Evolutionary conservation across 2,329 filamentous ascomycete genomes (phyloP).

Genomic region (Fusarium robinianum): DNA sequence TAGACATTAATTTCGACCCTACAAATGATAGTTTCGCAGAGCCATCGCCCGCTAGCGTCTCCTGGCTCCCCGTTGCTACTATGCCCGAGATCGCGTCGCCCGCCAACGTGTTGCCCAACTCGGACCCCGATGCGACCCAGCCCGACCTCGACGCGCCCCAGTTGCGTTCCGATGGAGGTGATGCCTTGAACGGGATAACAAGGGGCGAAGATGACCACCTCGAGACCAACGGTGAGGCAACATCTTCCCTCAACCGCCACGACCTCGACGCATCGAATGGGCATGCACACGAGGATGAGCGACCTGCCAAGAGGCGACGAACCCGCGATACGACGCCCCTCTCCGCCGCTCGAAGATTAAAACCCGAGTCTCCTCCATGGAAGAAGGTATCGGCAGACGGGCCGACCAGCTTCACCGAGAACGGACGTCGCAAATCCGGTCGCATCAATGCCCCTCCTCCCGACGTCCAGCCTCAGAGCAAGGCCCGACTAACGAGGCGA

Average conservation of each 20-base stretch:
- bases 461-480: conserved; percentile 54
- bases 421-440: conserved; percentile 70
- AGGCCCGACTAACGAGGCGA: conserved; percentile 58
- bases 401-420: conserved; percentile 80
- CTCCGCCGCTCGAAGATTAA: conserved; percentile 50
- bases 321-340: conserved; percentile 53
- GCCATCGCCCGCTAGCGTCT: conserved; percentile 54
- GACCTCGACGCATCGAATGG: conserved; percentile 48
- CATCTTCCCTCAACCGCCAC: conserved; percentile 36
- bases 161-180: conserved; percentile 23
- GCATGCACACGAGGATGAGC: conserved; percentile 47
- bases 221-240: conserved; percentile 33
- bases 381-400: conserved; percentile 84
- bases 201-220: conserved; percentile 9
- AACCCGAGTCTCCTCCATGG: conserved; percentile 83
- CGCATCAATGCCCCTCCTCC: conserved; percentile 63
- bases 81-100: conserved; percentile 66
- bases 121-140: conserved; percentile 36
- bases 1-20: conserved; percentile 60
- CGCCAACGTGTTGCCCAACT: conserved; percentile 46
- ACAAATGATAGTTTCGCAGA: conserved; percentile 64
- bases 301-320: conserved; percentile 69
- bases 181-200: conserved; percentile 23
- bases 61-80: conserved; percentile 51
- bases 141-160: conserved; percentile 32